Conservation (phyloP, 2,329 filamentous ascomycete species). For the Aspergillus pseudoglaucus region DNA sequence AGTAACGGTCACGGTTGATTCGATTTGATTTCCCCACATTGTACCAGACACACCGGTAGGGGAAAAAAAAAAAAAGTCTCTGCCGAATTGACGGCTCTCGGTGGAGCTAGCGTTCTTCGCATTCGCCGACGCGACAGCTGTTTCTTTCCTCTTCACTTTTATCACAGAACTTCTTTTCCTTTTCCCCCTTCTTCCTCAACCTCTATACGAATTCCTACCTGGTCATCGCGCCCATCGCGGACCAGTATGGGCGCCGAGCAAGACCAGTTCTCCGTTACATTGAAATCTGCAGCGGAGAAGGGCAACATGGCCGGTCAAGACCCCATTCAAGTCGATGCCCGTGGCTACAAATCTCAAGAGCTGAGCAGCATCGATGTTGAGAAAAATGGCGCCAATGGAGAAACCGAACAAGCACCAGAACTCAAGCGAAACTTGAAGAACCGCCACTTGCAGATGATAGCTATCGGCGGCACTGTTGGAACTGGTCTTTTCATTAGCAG, state of each 20-base stretch:
- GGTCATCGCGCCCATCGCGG: not conserved
- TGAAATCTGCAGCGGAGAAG: constrained; percentile 12
- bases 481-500: constrained; percentile 67
- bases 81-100: not conserved
- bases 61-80: not conserved
- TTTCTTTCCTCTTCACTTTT: not conserved
- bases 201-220: constrained; percentile 3
- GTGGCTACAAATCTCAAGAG: constrained; percentile 1
- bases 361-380: constrained; percentile 30
- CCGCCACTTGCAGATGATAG: constrained; percentile 95
- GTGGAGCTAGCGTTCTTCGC: not conserved
- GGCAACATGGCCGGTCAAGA: not conserved
- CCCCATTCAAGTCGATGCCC: constrained; percentile 40
- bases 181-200: constrained; percentile 2
- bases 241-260: not conserved
- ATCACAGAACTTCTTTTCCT: constrained; percentile 2
- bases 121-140: not conserved
- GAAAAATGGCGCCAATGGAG: constrained; percentile 30
- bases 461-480: constrained; percentile 74
- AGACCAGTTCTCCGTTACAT: constrained; percentile 1
- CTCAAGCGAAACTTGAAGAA: constrained; percentile 67
- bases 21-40: not conserved
- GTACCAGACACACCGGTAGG: not conserved
- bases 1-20: not conserved
- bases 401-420: constrained; percentile 55